Percentiles rank a stretch among this genome's conserved stretches.
Evolutionary conservation across 129 eudicot species (phyloP).

Genomic region (Rutidosis leptorrhynchoides): DNA sequence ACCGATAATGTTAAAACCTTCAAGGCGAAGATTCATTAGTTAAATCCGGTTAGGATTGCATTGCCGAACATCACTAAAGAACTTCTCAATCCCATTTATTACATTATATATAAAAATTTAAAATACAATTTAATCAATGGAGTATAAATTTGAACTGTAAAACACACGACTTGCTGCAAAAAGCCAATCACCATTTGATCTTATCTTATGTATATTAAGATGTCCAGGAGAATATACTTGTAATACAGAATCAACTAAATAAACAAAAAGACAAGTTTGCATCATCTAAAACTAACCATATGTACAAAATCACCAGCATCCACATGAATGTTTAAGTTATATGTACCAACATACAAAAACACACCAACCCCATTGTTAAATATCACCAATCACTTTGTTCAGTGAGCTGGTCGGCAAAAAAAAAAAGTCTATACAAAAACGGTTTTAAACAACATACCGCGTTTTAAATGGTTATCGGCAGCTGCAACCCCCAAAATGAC

Average conservation of each 20-base stretch:
- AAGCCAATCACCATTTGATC: neutral
- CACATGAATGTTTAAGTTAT: constrained; percentile 28
- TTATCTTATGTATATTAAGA: neutral
- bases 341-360: constrained; percentile 36
- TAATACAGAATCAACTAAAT: neutral
- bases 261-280: constrained; percentile 7
- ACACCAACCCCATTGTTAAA: constrained; percentile 26
- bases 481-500: constrained; percentile 31
- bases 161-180: neutral
- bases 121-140: neutral
- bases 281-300: constrained; percentile 23
- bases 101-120: neutral
- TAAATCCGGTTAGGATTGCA: neutral
- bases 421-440: constrained; percentile 43
- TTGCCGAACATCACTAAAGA: neutral
- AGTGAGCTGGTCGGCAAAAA: constrained; percentile 22
- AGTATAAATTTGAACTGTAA: too few relatives aligned
- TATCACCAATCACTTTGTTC: constrained; percentile 27
- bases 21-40: too few relatives aligned
- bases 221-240: neutral
- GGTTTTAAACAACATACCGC: constrained; percentile 6
- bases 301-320: constrained; percentile 33
- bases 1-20: too few relatives aligned
- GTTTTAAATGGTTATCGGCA: constrained; percentile 33
- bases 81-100: neutral